A percentile compares a stretch with the other conserved stretches of the same genome.
Conservation (phyloP, 352 stramenopile genomes). For the Pythium aphanidermatum region DNA sequence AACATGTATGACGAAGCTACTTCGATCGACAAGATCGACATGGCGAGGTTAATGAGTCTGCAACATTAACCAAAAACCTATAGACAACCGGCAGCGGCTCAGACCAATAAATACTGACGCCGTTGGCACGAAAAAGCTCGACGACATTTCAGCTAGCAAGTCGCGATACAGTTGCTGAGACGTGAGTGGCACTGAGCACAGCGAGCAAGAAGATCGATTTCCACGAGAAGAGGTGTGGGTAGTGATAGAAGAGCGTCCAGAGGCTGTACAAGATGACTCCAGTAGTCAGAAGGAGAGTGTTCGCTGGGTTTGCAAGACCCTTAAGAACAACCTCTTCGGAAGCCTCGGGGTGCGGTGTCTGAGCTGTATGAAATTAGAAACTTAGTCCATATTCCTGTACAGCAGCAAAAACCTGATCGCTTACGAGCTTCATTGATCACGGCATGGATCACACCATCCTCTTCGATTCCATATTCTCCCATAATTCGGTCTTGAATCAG, state of each 20-base stretch:
- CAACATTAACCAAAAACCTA: no score
- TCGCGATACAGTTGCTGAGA: slow-evolving; percentile 48
- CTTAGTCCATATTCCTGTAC: no score
- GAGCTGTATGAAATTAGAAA: slow-evolving; percentile 15
- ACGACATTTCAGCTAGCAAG: slow-evolving; percentile 26
- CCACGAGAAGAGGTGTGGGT: slow-evolving; percentile 72
- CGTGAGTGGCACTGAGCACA: slow-evolving; percentile 51
- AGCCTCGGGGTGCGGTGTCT: slow-evolving; percentile 34
- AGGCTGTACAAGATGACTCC: slow-evolving; percentile 62
- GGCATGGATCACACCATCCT: slow-evolving; percentile 67
- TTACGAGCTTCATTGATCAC: slow-evolving; percentile 67
- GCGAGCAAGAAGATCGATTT: slow-evolving; percentile 64
- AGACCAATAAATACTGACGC: not conserved
- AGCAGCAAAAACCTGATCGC: no score
- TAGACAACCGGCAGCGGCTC: slow-evolving; percentile 3
- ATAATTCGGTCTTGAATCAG: slow-evolving; percentile 51
- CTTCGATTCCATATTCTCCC: slow-evolving; percentile 75
- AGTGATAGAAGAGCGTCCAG: slow-evolving; percentile 79
- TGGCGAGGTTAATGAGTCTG: no score
- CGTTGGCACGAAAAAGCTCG: not conserved
- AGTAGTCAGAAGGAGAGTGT: slow-evolving; percentile 54
- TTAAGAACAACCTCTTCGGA: slow-evolving; percentile 41
- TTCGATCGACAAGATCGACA: no score
- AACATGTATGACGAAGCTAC: no score
- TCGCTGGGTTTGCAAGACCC: slow-evolving; percentile 42